Evolutionary conservation across 78 protist species (phyloP), one percentile per base, ranked within the genome.

Genomic region (Dictyostelium purpureum): DNA sequence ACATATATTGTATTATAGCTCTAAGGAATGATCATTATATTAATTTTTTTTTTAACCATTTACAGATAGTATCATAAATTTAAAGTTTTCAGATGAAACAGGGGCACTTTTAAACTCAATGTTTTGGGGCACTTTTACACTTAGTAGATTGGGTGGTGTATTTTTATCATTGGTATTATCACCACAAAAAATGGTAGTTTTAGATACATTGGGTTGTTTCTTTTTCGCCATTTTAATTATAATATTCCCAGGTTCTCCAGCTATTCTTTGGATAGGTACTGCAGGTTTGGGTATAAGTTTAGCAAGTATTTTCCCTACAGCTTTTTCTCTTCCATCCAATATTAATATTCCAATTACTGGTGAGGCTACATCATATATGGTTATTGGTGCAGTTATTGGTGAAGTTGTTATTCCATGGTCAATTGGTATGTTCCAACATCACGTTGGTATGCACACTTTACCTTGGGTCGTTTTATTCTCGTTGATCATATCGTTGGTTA

Each of bases 91-190:
- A 2, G 92, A 85, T 35, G 49, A 61, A 21, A 26, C 38, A 12
- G 92, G 75, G 24, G 92, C 79, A 21, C n/a, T 85, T 16, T 12
- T 85, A 24, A 85, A 66, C n/a, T 73, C 82, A 31, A 6, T 74
- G 14, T 85, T 85, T 45, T 85, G 92, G 92, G 79, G 74, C 7
- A 43, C 75, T 63, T 85, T 85, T 59, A 85, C 92, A 31, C 56
- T 74, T 26, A 49, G 54, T 12, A 85, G 92, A 73, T 73, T 85
- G n/a, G 82, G 38, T 6, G 92, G 92, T 37, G 92, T 85, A 6
- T 56, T 85, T 33, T 33, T 85, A 9, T 73, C 82, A 42, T 35
- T 85, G 65, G 38, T 67, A 43, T 59, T 85, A 49, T 54, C 82
- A 38, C 92, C 92, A 33, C 77, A 85, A 52, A 79, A 85, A 74